These are phyloP conservation scores for Yamadazyma nakazawae DNA, from an alignment of 805 yeast species.

Conservation along the genomic window DNA sequence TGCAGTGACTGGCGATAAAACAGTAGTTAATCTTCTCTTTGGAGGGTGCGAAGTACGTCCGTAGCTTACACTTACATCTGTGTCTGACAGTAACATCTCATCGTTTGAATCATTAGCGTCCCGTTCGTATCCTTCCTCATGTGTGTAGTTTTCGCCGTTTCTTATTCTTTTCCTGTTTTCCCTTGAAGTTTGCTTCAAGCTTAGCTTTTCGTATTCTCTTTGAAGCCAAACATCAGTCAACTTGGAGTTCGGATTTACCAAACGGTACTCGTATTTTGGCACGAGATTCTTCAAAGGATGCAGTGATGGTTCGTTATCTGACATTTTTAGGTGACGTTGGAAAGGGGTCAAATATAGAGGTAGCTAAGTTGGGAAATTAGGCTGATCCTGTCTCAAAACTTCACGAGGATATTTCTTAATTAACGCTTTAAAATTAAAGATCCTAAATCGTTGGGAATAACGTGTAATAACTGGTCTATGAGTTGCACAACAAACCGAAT, in stretches of 20 bases:
- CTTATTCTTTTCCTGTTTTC: constrained; percentile 26
- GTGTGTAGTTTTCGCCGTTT: constrained; percentile 12
- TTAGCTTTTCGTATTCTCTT: constrained; percentile 24
- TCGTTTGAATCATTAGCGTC: constrained; percentile 9
- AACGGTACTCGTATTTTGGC: constrained; percentile 30
- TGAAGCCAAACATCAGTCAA: constrained; percentile 32
- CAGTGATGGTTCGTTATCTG: constrained; percentile 21
- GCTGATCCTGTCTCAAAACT: neutral
- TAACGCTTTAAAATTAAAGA: neutral
- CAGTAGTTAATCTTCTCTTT: constrained; percentile 31
- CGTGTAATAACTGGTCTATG: neutral
- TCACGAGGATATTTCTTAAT: neutral
- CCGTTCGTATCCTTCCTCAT: constrained; percentile 11
- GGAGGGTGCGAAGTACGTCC: constrained; percentile 29
- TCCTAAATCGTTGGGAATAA: neutral
- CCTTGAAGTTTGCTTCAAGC: constrained; percentile 17
- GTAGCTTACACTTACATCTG: constrained; percentile 20
- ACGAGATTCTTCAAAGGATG: constrained; percentile 31
- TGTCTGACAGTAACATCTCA: constrained; percentile 34
- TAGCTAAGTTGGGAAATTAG: no score
- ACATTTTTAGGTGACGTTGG: neutral
- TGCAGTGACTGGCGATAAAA: constrained; percentile 12
- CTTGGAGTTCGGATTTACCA: constrained; percentile 28
- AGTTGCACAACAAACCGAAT: neutral
- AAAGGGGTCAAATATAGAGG: neutral